Base-by-base conservation (phyloP, 148 eudicot genomes). In the Dianthus caryophyllus region DNA sequence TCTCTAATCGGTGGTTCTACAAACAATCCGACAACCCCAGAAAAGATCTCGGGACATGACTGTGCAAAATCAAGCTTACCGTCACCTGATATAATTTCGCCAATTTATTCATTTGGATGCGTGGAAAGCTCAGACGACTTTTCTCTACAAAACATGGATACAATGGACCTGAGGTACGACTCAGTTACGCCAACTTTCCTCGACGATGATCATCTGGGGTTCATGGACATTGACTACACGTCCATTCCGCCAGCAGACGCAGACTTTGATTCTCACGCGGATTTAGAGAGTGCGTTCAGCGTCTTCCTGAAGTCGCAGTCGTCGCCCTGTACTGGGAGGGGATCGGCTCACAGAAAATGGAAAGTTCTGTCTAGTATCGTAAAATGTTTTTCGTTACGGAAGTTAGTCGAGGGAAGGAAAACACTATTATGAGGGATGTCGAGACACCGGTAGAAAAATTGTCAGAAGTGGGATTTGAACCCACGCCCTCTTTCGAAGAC, bases 311-410 rank as follows among this genome's bases (percentile, higher is more conserved):
- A 56, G 61, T 72, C 82, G 33, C 76, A 29, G n/a, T 51, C 87
- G 47, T 21, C 67, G 6, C 48, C 62, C 26, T 61, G 21, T 39
- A 59, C 77, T 1, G 68, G 70, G 51, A 52, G 66, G 52, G 76
- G 67, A 59, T 71, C 75, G 46, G 88, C 83, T 77, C 74, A 76
- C 57, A 81, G 72, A 71, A 86, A 84, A 68, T 88, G 97, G 97
- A 84, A 50, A 53, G 46, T 71, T 24, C 41, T 76, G n/a, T 76
- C 75, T 0, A 76, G 71, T 71, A 56, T 76, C n/a, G 11, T 76
- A 11, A 64, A 44, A 74, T 87, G 77, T 72, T 84, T 54, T 75
- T 75, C 50, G 72, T 58, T 88, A 61, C 67, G 78, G 63, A 84
- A 78, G 68, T 60, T 67, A 9, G 82, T 84, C 59, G 78, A 62